phyloP scores from a whole-genome alignment of 2,329 filamentous ascomycete genomes.

The Exophiala sideris region DNA sequence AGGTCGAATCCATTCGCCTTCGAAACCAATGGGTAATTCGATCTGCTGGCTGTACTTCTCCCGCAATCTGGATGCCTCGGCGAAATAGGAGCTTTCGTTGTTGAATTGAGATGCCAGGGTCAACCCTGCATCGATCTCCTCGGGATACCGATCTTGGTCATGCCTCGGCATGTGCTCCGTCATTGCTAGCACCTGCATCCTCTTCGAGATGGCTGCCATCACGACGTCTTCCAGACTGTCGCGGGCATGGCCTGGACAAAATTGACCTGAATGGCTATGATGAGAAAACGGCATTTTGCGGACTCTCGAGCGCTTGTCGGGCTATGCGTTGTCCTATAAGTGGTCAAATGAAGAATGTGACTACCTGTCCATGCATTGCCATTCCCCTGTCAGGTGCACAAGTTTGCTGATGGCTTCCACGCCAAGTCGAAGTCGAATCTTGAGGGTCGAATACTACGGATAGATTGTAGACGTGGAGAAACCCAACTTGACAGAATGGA shows the following conservation, averaged over 20 bases:
- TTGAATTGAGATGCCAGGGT: constrained; percentile 35
- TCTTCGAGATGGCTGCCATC: constrained; percentile 69
- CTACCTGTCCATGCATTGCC: too few relatives aligned
- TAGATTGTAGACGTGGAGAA: too few relatives aligned
- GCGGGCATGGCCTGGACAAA: constrained; percentile 86
- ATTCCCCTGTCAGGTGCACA: too few relatives aligned
- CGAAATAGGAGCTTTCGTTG: constrained; percentile 62
- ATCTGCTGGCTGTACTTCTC: constrained; percentile 67
- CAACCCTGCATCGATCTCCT: constrained; percentile 61
- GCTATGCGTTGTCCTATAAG: background rate
- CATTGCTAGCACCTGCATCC: constrained; percentile 79
- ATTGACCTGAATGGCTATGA: constrained; percentile 96
- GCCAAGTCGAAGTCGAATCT: too few relatives aligned
- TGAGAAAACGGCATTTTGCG: constrained; percentile 85
- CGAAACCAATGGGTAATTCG: constrained; percentile 81
- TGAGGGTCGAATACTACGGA: too few relatives aligned
- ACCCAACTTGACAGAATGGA: too few relatives aligned
- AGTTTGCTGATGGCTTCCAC: too few relatives aligned
- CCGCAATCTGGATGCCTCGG: constrained; percentile 71
- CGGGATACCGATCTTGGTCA: constrained; percentile 79
- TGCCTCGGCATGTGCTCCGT: constrained; percentile 94
- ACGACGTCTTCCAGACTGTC: constrained; percentile 81
- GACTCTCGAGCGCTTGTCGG: background rate
- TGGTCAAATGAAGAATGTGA: too few relatives aligned
- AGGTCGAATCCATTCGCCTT: constrained; percentile 85